Evolutionary conservation across 768 basidiomycete genomes (phyloP).

Genomic region (Phylloporus arenicola): DNA sequence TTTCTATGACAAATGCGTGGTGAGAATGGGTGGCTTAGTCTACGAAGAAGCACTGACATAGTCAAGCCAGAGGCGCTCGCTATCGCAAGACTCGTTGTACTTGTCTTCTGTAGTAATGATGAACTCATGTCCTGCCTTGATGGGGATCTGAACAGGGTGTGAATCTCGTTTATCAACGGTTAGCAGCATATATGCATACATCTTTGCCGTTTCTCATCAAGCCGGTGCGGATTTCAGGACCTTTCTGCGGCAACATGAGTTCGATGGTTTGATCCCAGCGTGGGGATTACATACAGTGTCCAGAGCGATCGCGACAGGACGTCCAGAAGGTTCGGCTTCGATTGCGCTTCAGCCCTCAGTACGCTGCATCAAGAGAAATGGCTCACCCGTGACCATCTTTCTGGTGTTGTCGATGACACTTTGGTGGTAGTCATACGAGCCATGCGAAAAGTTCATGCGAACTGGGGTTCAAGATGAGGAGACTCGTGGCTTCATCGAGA

Average conservation of each 20-base stretch:
- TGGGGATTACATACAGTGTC: constrained; percentile 68
- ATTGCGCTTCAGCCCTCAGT: constrained; percentile 2
- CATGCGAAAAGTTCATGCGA: constrained; percentile 99
- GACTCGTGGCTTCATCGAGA: neutral
- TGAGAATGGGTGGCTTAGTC: constrained; percentile 1
- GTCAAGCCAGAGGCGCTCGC: constrained; percentile 86
- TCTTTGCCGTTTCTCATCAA: constrained; percentile 82
- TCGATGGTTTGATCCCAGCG: neutral
- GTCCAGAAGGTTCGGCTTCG: constrained; percentile 53
- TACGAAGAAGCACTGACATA: constrained; percentile 56
- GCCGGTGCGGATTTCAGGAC: constrained; percentile 98
- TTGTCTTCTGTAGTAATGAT: constrained; percentile 79
- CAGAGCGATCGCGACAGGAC: constrained; percentile 94
- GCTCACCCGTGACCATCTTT: constrained; percentile 71
- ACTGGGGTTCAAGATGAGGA: constrained; percentile 44
- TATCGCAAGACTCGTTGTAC: constrained; percentile 73
- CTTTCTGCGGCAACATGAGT: constrained; percentile 61
- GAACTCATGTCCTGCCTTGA: constrained; percentile 92
- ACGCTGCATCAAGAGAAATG: neutral
- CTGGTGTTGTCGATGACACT: constrained; percentile 98
- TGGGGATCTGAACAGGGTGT: constrained; percentile 52
- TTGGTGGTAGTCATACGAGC: constrained; percentile 97
- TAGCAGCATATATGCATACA: constrained; percentile 44
- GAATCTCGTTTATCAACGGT: neutral
- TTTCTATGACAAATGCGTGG: constrained; percentile 38